Conservation (phyloP, 2,329 filamentous ascomycete genomes). For the Trichoderma arundinaceum region DNA sequence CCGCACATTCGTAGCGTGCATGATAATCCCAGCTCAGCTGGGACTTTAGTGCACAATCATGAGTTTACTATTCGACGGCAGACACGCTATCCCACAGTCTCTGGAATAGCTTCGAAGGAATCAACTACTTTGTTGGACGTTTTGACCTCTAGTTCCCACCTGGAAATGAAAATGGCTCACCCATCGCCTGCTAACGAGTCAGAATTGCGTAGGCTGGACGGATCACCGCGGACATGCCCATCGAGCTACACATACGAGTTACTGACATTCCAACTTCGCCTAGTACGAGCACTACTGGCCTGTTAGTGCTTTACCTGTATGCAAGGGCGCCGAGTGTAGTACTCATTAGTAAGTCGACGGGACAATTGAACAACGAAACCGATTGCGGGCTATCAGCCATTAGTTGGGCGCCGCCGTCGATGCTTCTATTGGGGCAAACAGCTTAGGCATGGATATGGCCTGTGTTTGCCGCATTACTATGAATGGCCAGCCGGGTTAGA, state of each 20-base stretch:
- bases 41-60: constrained; percentile 27
- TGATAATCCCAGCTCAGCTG: constrained; percentile 29
- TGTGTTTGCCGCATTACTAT: neutral
- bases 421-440: constrained; percentile 20
- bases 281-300: constrained; percentile 16
- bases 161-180: constrained; percentile 11
- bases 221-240: neutral
- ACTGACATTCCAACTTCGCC: neutral
- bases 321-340: constrained; percentile 17
- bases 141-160: neutral
- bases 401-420: constrained; percentile 21
- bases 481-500: constrained; percentile 17
- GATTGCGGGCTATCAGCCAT: constrained; percentile 5
- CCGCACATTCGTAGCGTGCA: constrained; percentile 31
- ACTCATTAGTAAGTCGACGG: constrained; percentile 13
- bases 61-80: constrained; percentile 18
- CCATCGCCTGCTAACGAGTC: constrained; percentile 3
- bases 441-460: constrained; percentile 6
- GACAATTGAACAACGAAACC: constrained; percentile 19
- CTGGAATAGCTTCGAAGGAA: constrained; percentile 1
- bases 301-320: neutral
- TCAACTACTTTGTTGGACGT: neutral
- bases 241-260: constrained; percentile 16
- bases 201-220: neutral
- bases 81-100: constrained; percentile 16